These are phyloP conservation scores for Spiraea crenata DNA, from an alignment of 331 rosid species.

Conservation along the genomic window DNA sequence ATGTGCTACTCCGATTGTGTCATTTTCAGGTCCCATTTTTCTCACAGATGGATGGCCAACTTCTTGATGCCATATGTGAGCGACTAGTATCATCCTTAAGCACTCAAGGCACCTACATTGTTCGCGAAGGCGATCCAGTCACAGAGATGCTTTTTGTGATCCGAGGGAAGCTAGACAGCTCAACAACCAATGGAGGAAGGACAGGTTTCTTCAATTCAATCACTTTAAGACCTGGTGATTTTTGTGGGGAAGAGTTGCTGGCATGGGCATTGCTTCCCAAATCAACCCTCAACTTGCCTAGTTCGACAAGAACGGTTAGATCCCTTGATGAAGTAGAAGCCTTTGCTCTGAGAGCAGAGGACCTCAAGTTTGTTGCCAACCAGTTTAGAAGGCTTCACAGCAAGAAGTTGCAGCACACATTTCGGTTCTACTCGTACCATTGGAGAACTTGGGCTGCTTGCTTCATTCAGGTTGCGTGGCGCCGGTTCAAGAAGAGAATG, in stretches of 20 bases:
- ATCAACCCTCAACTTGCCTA: conserved; percentile 72
- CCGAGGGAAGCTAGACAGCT: conserved; percentile 89
- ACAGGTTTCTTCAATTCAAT: conserved; percentile 88
- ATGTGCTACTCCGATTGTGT: background rate
- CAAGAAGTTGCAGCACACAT: conserved; percentile 88
- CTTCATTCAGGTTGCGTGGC: conserved; percentile 89
- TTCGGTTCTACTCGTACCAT: conserved; percentile 87
- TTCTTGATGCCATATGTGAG: conserved; percentile 90
- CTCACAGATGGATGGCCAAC: conserved; percentile 83
- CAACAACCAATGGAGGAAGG: conserved; percentile 90
- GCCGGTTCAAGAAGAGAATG: conserved; percentile 55
- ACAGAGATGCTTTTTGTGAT: conserved; percentile 88
- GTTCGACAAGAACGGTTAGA: conserved; percentile 80
- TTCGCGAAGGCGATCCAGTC: conserved; percentile 90
- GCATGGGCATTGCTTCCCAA: conserved; percentile 97
- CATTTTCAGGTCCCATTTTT: conserved; percentile 82
- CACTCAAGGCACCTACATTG: conserved; percentile 73
- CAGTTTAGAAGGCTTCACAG: conserved; percentile 87
- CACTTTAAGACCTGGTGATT: conserved; percentile 75
- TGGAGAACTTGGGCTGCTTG: conserved; percentile 99
- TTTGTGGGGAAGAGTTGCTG: conserved; percentile 93
- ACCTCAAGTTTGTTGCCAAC: conserved; percentile 89
- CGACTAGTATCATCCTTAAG: conserved; percentile 70
- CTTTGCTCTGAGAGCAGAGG: conserved; percentile 85
- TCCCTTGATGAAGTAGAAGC: conserved; percentile 87